Percentiles rank a stretch among this genome's conserved stretches.
These are phyloP conservation scores for Spirogloea muscicola DNA, from an alignment of 139 green algal species.

Conservation along the genomic window DNA sequence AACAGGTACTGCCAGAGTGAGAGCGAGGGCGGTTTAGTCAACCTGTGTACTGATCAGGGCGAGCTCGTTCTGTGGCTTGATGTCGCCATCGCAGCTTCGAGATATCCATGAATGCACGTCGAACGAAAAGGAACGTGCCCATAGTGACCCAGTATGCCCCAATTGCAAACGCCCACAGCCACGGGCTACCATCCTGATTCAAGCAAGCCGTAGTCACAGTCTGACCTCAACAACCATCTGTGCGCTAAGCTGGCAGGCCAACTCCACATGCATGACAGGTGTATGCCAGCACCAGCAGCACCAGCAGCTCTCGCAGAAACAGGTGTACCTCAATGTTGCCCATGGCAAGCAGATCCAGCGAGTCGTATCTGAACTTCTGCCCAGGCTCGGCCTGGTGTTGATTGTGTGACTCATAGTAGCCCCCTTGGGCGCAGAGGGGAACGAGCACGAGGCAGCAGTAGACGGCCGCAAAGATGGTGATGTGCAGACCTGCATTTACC, in stretches of 20 bases:
- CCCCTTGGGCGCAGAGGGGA: background rate
- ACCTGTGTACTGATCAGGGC: conserved; percentile 28
- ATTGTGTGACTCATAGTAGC: conserved; percentile 7
- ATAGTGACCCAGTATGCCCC: conserved; percentile 17
- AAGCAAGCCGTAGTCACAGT: no score
- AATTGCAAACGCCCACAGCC: conserved; percentile 21
- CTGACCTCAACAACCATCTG: no score
- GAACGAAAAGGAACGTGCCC: conserved; percentile 17
- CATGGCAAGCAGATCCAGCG: conserved; percentile 12
- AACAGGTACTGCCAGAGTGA: no score
- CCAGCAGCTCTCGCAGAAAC: no score
- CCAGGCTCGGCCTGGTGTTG: background rate
- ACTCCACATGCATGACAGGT: no score
- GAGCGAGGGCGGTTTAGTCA: no score
- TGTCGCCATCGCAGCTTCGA: conserved; percentile 5
- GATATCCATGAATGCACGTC: background rate
- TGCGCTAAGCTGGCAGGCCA: no score
- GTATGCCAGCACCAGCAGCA: no score
- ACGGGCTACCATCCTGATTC: conserved; percentile 3
- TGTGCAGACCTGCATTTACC: background rate
- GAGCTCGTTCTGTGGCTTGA: no score
- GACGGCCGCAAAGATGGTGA: conserved; percentile 9
- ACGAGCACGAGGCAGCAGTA: conserved; percentile 8
- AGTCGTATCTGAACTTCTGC: conserved; percentile 4
- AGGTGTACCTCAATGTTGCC: conserved; percentile 23